Evolutionary conservation across 768 basidiomycete genomes (phyloP).

Genomic region (Boletus rubropictus): DNA sequence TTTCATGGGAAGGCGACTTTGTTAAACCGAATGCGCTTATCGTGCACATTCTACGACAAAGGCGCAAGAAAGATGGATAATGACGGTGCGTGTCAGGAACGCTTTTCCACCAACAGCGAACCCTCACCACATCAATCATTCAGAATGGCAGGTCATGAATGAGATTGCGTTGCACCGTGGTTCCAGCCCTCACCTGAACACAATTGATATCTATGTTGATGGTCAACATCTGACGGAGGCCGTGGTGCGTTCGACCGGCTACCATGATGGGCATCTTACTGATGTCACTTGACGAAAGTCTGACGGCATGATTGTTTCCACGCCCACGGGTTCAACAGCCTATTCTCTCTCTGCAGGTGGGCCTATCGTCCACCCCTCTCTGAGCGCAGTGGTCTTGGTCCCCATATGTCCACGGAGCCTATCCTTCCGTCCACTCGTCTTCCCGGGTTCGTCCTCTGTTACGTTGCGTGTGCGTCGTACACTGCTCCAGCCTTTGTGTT

Average conservation of each 20-base stretch:
- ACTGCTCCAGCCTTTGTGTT: background rate
- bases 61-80: constrained; percentile 53
- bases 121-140: background rate
- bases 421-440: constrained; percentile 86
- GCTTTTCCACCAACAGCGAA: background rate
- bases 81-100: constrained; percentile 43
- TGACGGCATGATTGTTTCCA: constrained; percentile 90
- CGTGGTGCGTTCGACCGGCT: constrained; percentile 54
- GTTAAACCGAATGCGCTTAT: constrained; percentile 84
- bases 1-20: constrained; percentile 76
- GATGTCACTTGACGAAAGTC: constrained; percentile 51
- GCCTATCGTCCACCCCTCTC: constrained; percentile 90
- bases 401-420: constrained; percentile 95
- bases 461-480: constrained; percentile 58
- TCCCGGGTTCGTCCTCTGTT: constrained; percentile 75
- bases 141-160: constrained; percentile 97
- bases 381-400: constrained; percentile 85
- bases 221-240: constrained; percentile 94
- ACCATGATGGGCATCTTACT: constrained; percentile 10
- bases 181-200: constrained; percentile 84
- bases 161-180: constrained; percentile 92
- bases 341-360: constrained; percentile 95
- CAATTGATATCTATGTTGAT: constrained; percentile 90
- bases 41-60: constrained; percentile 69
- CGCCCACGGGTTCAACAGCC: constrained; percentile 94